Base-by-base conservation (phyloP, 495 filamentous ascomycete species). In the Tuber melanosporum region DNA sequence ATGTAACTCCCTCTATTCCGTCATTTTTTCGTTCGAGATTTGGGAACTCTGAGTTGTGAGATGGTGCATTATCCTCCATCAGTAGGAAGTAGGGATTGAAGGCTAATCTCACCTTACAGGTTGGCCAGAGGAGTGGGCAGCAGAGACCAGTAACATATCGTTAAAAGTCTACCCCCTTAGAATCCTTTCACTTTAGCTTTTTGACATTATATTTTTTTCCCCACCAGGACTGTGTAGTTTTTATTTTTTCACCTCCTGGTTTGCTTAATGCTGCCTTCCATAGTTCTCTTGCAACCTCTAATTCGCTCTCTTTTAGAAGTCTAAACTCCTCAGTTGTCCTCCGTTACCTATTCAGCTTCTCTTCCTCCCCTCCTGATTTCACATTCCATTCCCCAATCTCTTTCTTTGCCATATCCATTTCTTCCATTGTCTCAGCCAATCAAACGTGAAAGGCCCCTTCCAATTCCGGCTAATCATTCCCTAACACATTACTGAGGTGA, bases 11-110 rank as follows among this genome's bases (percentile, higher is more conserved):
- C 15, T 57, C 43, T 39, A 77, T 74, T 32, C 43, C 76, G 44
- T 41, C 42, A 14, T 71, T 77, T 71, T 57, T 44, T 14, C 72
- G 47, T 57, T 77, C 76, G 41, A 17, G 39, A 39, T 73, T 77
- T 5, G 70, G 71, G 14, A 44, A 57, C 26, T 73, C 71, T 45
- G 76, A 57, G 42, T 22, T 66, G 71, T 77, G 72, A 22, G 47
- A 73, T 4, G 43, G 26, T 32, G 47, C 32, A 1, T 66, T 26
- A 74, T 77, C 71, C 39, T 77, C 72, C n/a, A 71, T 74, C 6
- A 71, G 57, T 3, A 74, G 8, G 45, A 77, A 74, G 43, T 75
- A 57, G 0, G 15, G 44, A 44, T 77, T 77, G 57, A 42, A 0
- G 15, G 8, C 42, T 46, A 77, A 39, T 22, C 52, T 1, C 19